A percentile compares a stretch with the other conserved stretches of the same genome.
phyloP scores from a whole-genome alignment of 2,329 filamentous ascomycete genomes.

The Colletotrichum spaethianum region DNA sequence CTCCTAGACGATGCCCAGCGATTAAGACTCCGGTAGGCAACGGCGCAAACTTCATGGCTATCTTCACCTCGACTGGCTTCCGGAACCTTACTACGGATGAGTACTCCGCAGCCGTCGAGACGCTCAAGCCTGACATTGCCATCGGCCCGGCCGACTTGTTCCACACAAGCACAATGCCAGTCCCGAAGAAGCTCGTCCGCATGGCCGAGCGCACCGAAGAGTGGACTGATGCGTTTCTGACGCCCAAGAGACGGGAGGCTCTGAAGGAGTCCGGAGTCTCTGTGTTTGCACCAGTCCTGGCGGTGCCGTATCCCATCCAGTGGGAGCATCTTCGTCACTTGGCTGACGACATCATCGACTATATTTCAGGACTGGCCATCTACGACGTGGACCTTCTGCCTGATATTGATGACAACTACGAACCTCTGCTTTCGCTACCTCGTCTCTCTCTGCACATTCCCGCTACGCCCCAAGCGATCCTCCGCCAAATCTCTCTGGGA shows the following conservation, averaged over 20 bases:
- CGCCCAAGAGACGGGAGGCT: constrained; percentile 53
- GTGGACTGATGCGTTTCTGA: constrained; percentile 81
- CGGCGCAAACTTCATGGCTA: constrained; percentile 77
- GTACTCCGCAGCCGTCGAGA: constrained; percentile 76
- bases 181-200: constrained; percentile 81
- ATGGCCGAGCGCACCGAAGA: constrained; percentile 90
- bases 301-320: constrained; percentile 82
- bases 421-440: constrained; percentile 73
- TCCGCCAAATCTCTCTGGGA: constrained; percentile 82
- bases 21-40: constrained; percentile 81
- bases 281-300: constrained; percentile 79
- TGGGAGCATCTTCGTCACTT: constrained; percentile 84
- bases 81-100: constrained; percentile 76
- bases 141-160: constrained; percentile 83
- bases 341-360: constrained; percentile 70
- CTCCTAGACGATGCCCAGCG: constrained; percentile 82
- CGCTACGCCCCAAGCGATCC: constrained; percentile 80
- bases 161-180: constrained; percentile 64
- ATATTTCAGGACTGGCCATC: constrained; percentile 79
- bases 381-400: constrained; percentile 81
- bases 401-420: constrained; percentile 72
- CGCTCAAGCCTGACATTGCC: constrained; percentile 84
- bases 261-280: constrained; percentile 51
- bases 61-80: constrained; percentile 92
- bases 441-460: constrained; percentile 82